Evolutionary conservation across 2,329 filamentous ascomycete species (phyloP).

Genomic region (Aureobasidium sp.): DNA sequence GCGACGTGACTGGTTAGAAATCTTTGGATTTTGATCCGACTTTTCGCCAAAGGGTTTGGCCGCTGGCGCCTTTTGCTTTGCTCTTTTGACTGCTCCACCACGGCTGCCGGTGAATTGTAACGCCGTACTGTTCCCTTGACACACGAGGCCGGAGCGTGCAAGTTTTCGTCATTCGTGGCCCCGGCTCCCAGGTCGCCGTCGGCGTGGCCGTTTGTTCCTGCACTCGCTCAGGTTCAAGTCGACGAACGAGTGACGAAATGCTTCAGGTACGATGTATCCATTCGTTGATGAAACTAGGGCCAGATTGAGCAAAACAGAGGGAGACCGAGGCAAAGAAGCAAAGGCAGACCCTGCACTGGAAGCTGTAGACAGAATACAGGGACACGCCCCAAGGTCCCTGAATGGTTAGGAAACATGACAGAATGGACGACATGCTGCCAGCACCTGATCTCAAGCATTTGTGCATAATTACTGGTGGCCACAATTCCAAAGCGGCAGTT

Average conservation of each 20-base stretch:
- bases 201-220: slow-evolving; percentile 8
- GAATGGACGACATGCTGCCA: neutral
- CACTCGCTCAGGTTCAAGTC: neutral
- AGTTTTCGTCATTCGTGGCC: neutral
- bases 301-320: neutral
- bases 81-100: neutral
- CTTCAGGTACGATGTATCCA: neutral
- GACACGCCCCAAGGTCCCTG: neutral
- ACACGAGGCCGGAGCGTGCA: slow-evolving; percentile 4
- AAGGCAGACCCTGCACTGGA: neutral
- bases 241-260: neutral
- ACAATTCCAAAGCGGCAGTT: slow-evolving; percentile 13
- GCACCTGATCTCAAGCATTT: neutral
- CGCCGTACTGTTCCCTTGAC: neutral
- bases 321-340: neutral
- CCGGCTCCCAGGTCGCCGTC: neutral
- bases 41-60: slow-evolving; percentile 5
- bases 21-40: neutral
- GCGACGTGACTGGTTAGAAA: slow-evolving; percentile 13
- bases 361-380: slow-evolving; percentile 2
- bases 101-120: slow-evolving; percentile 3
- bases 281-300: neutral
- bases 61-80: neutral
- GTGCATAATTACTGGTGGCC: neutral
- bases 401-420: neutral